Evolutionary conservation across 257 asterid genomes (phyloP), one percentile per base, ranked within the genome.

Genomic region (Primulina eburnea): DNA sequence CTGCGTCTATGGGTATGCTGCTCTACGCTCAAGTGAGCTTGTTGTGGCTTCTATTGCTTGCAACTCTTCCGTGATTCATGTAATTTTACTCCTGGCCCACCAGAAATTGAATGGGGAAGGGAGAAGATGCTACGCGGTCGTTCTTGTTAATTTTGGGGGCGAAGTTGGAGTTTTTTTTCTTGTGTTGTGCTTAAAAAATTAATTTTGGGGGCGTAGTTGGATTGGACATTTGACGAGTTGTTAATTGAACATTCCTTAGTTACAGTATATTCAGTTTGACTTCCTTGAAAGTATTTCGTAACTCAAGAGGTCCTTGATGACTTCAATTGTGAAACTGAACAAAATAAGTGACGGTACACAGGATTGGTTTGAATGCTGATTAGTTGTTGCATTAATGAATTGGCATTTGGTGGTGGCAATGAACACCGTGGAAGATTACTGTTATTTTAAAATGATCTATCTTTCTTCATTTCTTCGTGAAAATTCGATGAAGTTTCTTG

Each of bases 301-400:
- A 43, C 53, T 43, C 53, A 16, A 43, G 53, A 11, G 53, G 53
- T 43, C 53, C 47, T 38, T 38, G 47, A 38, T 9, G 21, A 61
- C 2, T 29, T 61, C 18, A 28, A 28, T 61, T 47, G 32, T 65
- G 52, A 12, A 62, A 61, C n/a, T 67, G 77, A 40, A 40, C 68
- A 62, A 17, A 68, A 10, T 8, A 43, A 43, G 20, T 69, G 26
- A 29, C 60, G 16, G 56, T 52, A 16, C n/a, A 59, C 64, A 62
- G 26, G 69, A 57, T 65, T 20, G 38, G 47, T 21, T 70, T 52
- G 67, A 43, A 61, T 35, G 28, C 60, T 63, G 60, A 73, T 28
- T 74, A 35, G 62, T 11, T 47, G 30, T 60, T 37, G 66, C 29
- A 24, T 61, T 58, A 56, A 30, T 43, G 8, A 4, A 16, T 47